Evolutionary conservation across 1,284 basidiomycete genomes (phyloP).

Genomic region (Trametes sp.): DNA sequence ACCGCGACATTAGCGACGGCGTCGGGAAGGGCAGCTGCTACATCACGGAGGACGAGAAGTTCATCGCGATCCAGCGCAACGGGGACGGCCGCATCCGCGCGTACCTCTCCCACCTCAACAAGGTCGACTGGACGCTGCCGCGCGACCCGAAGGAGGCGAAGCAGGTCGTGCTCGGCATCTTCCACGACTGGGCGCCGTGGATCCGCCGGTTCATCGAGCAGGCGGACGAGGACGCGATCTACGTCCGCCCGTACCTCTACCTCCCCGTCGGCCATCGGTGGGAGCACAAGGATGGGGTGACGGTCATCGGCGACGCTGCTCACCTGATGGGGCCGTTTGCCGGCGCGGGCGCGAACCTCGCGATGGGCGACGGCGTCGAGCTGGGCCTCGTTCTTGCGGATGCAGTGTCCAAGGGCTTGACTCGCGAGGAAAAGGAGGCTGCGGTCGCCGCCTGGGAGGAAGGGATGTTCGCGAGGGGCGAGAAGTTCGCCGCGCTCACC

Average conservation of each 20-base stretch:
- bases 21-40: slow-evolving; percentile 5
- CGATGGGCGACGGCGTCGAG: slow-evolving; percentile 42
- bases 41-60: not conserved
- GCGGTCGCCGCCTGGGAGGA: slow-evolving; percentile 3
- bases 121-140: slow-evolving; percentile 3
- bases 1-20: not conserved
- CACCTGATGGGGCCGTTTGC: slow-evolving; percentile 55
- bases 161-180: not conserved
- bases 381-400: slow-evolving; percentile 22
- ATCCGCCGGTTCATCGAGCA: slow-evolving; percentile 7
- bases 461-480: not conserved
- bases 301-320: slow-evolving; percentile 50
- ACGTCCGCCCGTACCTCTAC: not conserved
- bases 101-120: not conserved
- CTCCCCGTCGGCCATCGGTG: slow-evolving; percentile 3
- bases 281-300: slow-evolving; percentile 19
- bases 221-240: slow-evolving; percentile 2
- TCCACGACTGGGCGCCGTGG: slow-evolving; percentile 4
- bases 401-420: not conserved
- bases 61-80: slow-evolving; percentile 1
- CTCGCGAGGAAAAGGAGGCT: not conserved
- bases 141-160: not conserved
- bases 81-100: slow-evolving; percentile 9
- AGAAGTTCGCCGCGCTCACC: not conserved
- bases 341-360: slow-evolving; percentile 53